phyloP scores from a whole-genome alignment of 331 rosid species.

The Quercus lobata region DNA sequence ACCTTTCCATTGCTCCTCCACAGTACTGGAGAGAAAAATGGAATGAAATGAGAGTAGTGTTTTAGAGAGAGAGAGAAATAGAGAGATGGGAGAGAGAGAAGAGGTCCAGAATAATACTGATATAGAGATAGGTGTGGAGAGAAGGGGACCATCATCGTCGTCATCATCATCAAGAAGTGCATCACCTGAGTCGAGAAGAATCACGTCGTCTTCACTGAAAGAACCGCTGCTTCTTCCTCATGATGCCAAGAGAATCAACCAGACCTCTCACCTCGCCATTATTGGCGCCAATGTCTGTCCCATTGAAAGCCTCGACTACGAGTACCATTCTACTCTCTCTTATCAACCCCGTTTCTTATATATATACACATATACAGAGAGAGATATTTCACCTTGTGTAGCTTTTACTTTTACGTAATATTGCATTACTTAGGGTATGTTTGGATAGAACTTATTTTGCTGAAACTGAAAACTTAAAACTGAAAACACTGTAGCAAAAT shows the following conservation, averaged over 20 bases:
- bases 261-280: conserved; percentile 67
- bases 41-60: background rate
- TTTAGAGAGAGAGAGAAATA: background rate
- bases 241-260: conserved; percentile 23
- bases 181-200: background rate
- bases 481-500: too few species aligned
- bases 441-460: too few species aligned
- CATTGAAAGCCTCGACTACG: conserved; percentile 79
- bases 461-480: too few species aligned
- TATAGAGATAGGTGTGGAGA: conserved; percentile 8
- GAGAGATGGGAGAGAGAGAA: conserved; percentile 19
- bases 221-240: conserved; percentile 42
- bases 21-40: background rate
- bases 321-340: conserved; percentile 21
- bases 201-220: background rate
- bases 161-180: background rate
- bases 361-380: too few species aligned
- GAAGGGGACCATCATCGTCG: conserved; percentile 3
- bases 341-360: too few species aligned
- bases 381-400: too few species aligned
- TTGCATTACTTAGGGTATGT: too few species aligned
- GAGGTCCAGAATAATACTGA: background rate
- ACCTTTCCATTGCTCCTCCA: too few species aligned
- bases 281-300: conserved; percentile 65
- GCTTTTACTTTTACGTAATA: too few species aligned